Evolutionary conservation across 768 basidiomycete species (phyloP), one percentile per base, ranked within the genome.

Genomic region (Leucosporidium yakuticum): DNA sequence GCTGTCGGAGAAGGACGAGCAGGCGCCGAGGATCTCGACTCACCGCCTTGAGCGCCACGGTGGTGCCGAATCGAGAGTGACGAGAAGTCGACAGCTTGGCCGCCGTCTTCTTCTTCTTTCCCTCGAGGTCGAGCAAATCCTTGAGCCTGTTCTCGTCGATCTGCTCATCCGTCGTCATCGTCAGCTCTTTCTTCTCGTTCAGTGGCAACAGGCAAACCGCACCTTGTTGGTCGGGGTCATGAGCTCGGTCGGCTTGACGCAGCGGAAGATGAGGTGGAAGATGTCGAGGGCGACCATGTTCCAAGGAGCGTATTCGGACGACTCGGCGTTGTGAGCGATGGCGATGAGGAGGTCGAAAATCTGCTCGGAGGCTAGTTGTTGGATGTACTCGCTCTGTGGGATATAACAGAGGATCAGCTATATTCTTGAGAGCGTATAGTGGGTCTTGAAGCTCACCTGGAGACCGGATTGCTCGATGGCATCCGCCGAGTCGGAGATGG

Each of bases 21-120:
- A 19, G 17, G 2, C 14, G n/a, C 25, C 19, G 4, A 59, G 20
- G n/a, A n/a, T 25, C 36, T 29, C 15, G 3, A 71, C 78, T 63
- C 34, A 80, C 80, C 20, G 89, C 81, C 69, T 83, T 85, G 62
- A 99, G 87, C 27, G 88, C 81, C 71, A 98, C 87, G 14, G 94
- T 98, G 4, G 96, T 98, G 2, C 96, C 96, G 79, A 99, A 99
- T 58, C 94, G 86, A 31, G 92, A 91, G 80, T 99, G 96, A 39
- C 96, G 85, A 27, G 61, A 86, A 79, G 7, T 84, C 81, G 58
- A 82, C 80, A 58, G 85, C 83, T 0, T 84, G 82, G 31, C 77
- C 63, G 85, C 77, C 63, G 85, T 82, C 44, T 83, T 82, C 68
- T 86, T 87, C 51, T 81, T 82, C 64, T 83, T 84, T 69, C 85